Conservation (phyloP, 148 eudicot genomes). For the Dianthus caryophyllus region DNA sequence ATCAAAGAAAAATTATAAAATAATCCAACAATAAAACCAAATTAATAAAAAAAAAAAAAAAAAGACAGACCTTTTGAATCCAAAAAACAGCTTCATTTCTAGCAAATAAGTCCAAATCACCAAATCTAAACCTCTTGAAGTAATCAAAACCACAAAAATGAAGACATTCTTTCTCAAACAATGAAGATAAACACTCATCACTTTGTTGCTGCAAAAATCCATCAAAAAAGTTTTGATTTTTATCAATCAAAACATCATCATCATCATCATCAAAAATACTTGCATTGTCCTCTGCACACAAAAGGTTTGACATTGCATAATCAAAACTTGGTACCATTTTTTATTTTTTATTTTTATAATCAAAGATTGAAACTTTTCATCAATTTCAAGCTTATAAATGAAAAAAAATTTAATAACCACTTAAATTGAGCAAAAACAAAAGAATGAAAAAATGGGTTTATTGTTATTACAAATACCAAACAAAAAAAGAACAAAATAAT, state of each 20-base stretch:
- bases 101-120: slow-evolving; percentile 53
- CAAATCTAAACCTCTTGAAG: slow-evolving; percentile 47
- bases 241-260: slow-evolving; percentile 18
- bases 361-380: slow-evolving; percentile 26
- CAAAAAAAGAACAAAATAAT: slow-evolving; percentile 17
- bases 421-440: neutral
- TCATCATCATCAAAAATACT: slow-evolving; percentile 42
- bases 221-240: slow-evolving; percentile 26
- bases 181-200: slow-evolving; percentile 45
- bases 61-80: slow-evolving; percentile 55
- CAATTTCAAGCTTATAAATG: neutral
- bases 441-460: too few relatives aligned
- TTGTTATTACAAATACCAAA: neutral
- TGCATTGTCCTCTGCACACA: slow-evolving; percentile 57
- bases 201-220: slow-evolving; percentile 25
- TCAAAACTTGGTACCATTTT: slow-evolving; percentile 65
- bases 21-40: too few relatives aligned
- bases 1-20: too few relatives aligned
- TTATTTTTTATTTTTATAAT: slow-evolving; percentile 9
- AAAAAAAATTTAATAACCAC: too few relatives aligned
- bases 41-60: neutral
- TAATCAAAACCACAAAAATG: slow-evolving; percentile 45
- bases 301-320: slow-evolving; percentile 43
- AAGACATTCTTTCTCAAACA: slow-evolving; percentile 49
- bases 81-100: slow-evolving; percentile 62